These are phyloP conservation scores for Apiotrichum gracile DNA, from an alignment of 1,284 basidiomycete genomes.

Conservation along the genomic window DNA sequence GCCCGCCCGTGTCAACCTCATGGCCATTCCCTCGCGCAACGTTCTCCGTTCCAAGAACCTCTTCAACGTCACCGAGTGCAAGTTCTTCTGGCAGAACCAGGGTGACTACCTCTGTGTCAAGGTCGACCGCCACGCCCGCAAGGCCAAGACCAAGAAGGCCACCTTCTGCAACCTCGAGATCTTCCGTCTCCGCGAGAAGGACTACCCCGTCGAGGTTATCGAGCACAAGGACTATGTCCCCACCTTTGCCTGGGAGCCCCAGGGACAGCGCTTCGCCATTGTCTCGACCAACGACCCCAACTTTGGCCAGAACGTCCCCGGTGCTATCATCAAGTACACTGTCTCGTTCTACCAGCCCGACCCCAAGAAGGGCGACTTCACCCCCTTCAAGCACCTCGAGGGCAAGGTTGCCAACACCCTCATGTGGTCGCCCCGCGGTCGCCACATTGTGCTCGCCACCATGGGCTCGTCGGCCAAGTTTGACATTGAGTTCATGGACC, in stretches of 20 bases:
- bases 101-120: conserved; percentile 99
- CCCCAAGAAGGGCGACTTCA: conserved; percentile 96
- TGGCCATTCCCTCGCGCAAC: conserved; percentile 79
- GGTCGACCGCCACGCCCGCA: conserved; percentile 78
- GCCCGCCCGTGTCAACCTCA: conserved; percentile 90
- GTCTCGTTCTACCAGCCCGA: conserved; percentile 96
- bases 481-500: conserved; percentile 98
- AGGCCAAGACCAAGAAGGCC: conserved; percentile 96
- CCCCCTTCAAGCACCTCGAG: conserved; percentile 73
- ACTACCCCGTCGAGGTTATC: conserved; percentile 95
- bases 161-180: conserved; percentile 98
- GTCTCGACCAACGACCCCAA: conserved; percentile 94
- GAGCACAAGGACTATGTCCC: conserved; percentile 96
- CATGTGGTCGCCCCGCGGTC: conserved; percentile 94
- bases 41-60: conserved; percentile 92
- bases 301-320: conserved; percentile 78
- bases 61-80: conserved; percentile 99
- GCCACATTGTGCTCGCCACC: conserved; percentile 92
- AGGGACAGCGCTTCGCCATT: conserved; percentile 91
- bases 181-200: conserved; percentile 95
- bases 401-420: conserved; percentile 89
- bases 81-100: conserved; percentile 98
- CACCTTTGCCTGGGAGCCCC: conserved; percentile 98
- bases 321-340: conserved; percentile 91
- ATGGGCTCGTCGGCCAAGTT: conserved; percentile 93